phyloP scores from a whole-genome alignment of 768 basidiomycete genomes.

The Cantharellus anzutake region DNA sequence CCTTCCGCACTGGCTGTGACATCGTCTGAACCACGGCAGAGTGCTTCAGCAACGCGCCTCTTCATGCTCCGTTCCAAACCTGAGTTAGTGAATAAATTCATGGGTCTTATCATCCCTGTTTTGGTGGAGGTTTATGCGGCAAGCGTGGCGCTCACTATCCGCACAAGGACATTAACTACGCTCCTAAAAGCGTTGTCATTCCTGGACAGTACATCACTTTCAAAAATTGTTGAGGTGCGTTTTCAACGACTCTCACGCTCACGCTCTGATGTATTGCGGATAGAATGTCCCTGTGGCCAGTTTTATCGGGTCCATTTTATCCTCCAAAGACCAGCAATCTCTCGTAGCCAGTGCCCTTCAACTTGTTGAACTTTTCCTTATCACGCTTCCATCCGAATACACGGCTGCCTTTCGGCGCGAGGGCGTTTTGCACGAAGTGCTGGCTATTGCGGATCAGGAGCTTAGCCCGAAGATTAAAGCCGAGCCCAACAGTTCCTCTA shows the following conservation, averaged over 20 bases:
- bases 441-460: conserved; percentile 44
- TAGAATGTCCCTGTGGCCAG: conserved; percentile 90
- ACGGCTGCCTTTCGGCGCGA: conserved; percentile 81
- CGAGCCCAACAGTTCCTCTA: conserved; percentile 1
- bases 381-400: conserved; percentile 70
- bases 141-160: conserved; percentile 71
- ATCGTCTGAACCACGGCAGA: background rate
- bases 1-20: background rate
- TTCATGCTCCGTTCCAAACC: conserved; percentile 59
- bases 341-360: conserved; percentile 81
- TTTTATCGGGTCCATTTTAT: conserved; percentile 86
- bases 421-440: conserved; percentile 92
- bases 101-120: conserved; percentile 78
- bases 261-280: background rate
- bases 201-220: conserved; percentile 56
- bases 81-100: conserved; percentile 64
- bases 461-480: conserved; percentile 21
- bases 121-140: conserved; percentile 99
- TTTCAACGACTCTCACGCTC: background rate
- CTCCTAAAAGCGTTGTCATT: conserved; percentile 85
- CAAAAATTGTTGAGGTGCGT: conserved; percentile 56
- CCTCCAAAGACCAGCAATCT: conserved; percentile 75
- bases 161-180: conserved; percentile 76
- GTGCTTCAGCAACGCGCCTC: conserved; percentile 32
- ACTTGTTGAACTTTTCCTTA: conserved; percentile 76